phyloP scores from a whole-genome alignment of 176 grass and related monocot species.

The Avena eriantha region DNA sequence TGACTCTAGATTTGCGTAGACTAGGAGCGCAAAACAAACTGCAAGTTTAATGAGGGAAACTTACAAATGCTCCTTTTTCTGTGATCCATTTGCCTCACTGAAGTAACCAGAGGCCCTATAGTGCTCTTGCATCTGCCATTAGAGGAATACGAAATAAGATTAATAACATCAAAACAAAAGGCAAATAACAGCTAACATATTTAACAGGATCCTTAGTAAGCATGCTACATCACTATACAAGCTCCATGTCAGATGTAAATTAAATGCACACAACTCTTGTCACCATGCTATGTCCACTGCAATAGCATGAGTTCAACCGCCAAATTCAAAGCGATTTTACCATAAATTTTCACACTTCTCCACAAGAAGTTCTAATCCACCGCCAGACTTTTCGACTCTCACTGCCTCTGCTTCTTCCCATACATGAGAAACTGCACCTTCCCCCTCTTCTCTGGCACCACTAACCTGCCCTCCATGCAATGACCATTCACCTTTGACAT shows the following conservation, averaged over 20 bases:
- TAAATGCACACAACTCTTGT: background rate
- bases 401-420: conserved; percentile 2
- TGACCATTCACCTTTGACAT: background rate
- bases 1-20: background rate
- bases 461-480: background rate
- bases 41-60: conserved; percentile 39
- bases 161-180: conserved; percentile 16
- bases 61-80: conserved; percentile 74
- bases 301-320: background rate
- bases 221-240: conserved; percentile 17
- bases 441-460: conserved; percentile 52
- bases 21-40: conserved; percentile 28
- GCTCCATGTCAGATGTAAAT: conserved; percentile 1
- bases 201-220: conserved; percentile 18
- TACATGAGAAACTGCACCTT: conserved; percentile 52
- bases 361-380: background rate
- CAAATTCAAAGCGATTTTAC: background rate
- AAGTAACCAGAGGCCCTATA: conserved; percentile 99
- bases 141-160: conserved; percentile 10
- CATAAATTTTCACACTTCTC: background rate
- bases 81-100: conserved; percentile 65
- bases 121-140: conserved; percentile 80
- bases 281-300: background rate
- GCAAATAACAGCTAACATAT: background rate
- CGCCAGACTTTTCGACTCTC: background rate